phyloP scores from a whole-genome alignment of 805 yeast genomes.

The Zygotorulaspora chibaensis region DNA sequence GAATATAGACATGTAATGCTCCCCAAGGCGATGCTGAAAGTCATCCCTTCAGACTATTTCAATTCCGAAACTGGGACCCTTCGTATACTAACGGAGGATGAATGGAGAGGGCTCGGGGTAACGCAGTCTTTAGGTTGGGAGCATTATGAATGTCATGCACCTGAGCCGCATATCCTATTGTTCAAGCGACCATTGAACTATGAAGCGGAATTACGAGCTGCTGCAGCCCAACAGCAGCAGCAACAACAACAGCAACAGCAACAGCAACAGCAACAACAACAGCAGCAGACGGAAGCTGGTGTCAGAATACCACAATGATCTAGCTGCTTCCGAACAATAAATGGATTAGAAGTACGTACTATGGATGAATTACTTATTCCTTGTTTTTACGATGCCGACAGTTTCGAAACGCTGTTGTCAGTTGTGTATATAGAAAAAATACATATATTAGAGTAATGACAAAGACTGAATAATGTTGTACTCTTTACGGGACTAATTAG shows the following conservation, averaged over 20 bases:
- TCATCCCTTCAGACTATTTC: slow-evolving; percentile 91
- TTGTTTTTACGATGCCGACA: not conserved
- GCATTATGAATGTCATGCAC: slow-evolving; percentile 96
- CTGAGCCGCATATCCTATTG: slow-evolving; percentile 93
- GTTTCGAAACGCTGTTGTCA: not conserved
- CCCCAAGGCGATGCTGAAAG: slow-evolving; percentile 92
- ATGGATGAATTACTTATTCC: not conserved
- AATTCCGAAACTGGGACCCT: slow-evolving; percentile 90
- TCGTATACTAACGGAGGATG: slow-evolving; percentile 86
- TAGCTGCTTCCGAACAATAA: not conserved
- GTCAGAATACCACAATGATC: slow-evolving; percentile 7
- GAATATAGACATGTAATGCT: slow-evolving; percentile 97
- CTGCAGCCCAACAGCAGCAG: slow-evolving; percentile 27
- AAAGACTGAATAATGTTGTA: not conserved
- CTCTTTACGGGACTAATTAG: not conserved
- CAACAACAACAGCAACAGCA: slow-evolving; percentile 26
- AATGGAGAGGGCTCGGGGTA: slow-evolving; percentile 97
- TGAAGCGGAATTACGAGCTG: slow-evolving; percentile 39
- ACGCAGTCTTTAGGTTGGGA: slow-evolving; percentile 98
- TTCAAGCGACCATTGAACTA: slow-evolving; percentile 69
- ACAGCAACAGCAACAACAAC: slow-evolving; percentile 20
- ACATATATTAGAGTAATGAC: not conserved
- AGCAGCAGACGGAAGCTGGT: slow-evolving; percentile 12
- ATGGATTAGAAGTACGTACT: not conserved
- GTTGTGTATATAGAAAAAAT: not conserved